Base-by-base conservation (phyloP, 2,329 filamentous ascomycete species). In the Trichoderma arundinaceum region DNA sequence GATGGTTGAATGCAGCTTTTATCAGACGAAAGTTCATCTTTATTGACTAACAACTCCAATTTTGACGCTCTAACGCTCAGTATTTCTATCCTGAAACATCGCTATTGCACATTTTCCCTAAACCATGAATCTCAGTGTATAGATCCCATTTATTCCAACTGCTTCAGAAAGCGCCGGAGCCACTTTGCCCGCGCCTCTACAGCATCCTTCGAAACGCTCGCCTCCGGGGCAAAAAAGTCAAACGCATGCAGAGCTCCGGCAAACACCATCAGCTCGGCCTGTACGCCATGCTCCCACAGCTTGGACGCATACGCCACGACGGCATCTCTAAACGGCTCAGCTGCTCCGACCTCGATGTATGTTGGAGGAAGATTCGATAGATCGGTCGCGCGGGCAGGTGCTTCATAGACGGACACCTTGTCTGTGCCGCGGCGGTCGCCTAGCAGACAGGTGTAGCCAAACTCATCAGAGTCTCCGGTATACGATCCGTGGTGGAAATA, bases 211-310 rank as follows among this genome's bases (percentile, higher is more conserved):
- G 44, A 48, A 7, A 60, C 44, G 1, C n/a, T 43, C 8, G 57
- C 44, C 9, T 38, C 33, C 33, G 43, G 44, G 8, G 56, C 28
- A 28, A 8, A 49, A 22, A 28, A 15, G 1, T 60, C 44, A 22
- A 46, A 49, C 1, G 32, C 57, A 9, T 60, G 57, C 39, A 60
- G 19, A 2, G 7, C 43, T 10, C 57, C 44, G 1, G 57, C 43
- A 60, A 39, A 39, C 17, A 49, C 44, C 44, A 49, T 17, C 43
- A 60, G 3, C 44, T 60, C 57, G 3, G 44, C 57, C 43, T 60
- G 43, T 7, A 38, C 44, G 2, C 57, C 44, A 60, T 60, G 44
- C 17, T 48, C 57, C 44, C 57, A 60, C 5, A 60, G 5, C 7
- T 22, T 60, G 6, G 43, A 60, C 17, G 57, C 44, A 60, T 49